These are phyloP conservation scores for Globisporangium paroecandrum DNA, from an alignment of 352 stramenopile species.

Conservation along the genomic window DNA sequence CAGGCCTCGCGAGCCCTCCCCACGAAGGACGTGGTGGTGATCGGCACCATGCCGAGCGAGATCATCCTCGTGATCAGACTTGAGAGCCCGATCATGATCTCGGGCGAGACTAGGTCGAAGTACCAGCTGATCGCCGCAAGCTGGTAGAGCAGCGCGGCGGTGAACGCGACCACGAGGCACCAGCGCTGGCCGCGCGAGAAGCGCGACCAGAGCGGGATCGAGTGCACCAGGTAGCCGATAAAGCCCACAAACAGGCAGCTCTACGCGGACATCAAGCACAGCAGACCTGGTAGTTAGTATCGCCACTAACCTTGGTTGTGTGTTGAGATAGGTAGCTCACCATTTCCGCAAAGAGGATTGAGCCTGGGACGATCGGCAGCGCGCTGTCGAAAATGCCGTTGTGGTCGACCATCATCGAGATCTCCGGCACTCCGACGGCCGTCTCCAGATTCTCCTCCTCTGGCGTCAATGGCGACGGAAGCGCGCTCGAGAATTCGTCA, in stretches of 20 bases:
- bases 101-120: conserved; percentile 30
- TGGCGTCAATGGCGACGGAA: too few relatives aligned
- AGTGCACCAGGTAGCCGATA: conserved; percentile 51
- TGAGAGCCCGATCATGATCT: conserved; percentile 54
- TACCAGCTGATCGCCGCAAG: conserved; percentile 43
- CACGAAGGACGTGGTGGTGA: conserved; percentile 69
- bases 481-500: conserved; percentile 27
- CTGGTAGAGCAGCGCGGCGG: conserved; percentile 41
- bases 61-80: conserved; percentile 69
- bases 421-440: conserved; percentile 4
- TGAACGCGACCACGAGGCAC: conserved; percentile 46
- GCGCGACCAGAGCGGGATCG: conserved; percentile 47
- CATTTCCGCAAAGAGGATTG: conserved; percentile 44
- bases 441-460: too few relatives aligned
- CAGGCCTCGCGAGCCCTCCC: conserved; percentile 31
- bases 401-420: conserved; percentile 7
- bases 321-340: conserved; percentile 15
- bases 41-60: conserved; percentile 67
- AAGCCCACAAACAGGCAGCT: conserved; percentile 66
- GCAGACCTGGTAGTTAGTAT: background rate
- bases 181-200: conserved; percentile 57
- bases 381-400: conserved; percentile 15
- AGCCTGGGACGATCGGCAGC: conserved; percentile 32
- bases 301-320: background rate
- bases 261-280: conserved; percentile 11